Evolutionary conservation across 1,139 yeast genomes (phyloP), one percentile per base, ranked within the genome.

Genomic region (Williopsis jadinii): DNA sequence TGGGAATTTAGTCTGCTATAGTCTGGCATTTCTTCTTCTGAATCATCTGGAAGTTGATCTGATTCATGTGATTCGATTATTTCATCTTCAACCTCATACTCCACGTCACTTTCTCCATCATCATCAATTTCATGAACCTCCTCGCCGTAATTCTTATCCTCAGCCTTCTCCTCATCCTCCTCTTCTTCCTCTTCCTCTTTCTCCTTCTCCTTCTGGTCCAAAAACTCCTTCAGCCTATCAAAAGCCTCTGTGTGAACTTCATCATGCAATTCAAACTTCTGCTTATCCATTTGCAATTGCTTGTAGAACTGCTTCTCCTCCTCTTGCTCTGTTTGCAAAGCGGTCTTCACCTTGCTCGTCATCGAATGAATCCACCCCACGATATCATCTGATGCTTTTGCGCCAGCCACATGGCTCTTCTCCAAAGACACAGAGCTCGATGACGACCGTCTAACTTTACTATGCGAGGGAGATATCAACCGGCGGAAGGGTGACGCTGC

Each of bases 311-410:
- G 49, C n/a, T 54, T 45, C 36, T 68, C 67, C 38, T 72, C 73
- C 24, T 61, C 57, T 13, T 61, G 55, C 43, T 76, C 72, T 3
- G 60, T 50, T 30, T 63, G 58, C 27, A 75, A 55, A 5, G 73
- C 65, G 2, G 55, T 43, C 39, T 62, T 56, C 5, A 76, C 75
- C 41, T 76, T 63, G 5, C 49, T 42, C 39, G 72, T 71, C 36
- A 78, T 58, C 5, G 68, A 63, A 35, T 69, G 68, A 29, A 79
- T 70, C 84, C 84, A 79, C 19, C 62, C 55, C 9, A 73, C 61
- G n/a, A 77, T 50, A 12, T 73, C 73, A 34, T 68, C 68, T 33
- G 40, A 6, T 27, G n/a, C 15, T 14, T 31, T 24, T 28, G 36
- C 9, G 30, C 28, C 26, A 19, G 15, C 11, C 3, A 9, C 10